Evolutionary conservation across 768 basidiomycete species (phyloP).

Genomic region (Auriculariales sp.): DNA sequence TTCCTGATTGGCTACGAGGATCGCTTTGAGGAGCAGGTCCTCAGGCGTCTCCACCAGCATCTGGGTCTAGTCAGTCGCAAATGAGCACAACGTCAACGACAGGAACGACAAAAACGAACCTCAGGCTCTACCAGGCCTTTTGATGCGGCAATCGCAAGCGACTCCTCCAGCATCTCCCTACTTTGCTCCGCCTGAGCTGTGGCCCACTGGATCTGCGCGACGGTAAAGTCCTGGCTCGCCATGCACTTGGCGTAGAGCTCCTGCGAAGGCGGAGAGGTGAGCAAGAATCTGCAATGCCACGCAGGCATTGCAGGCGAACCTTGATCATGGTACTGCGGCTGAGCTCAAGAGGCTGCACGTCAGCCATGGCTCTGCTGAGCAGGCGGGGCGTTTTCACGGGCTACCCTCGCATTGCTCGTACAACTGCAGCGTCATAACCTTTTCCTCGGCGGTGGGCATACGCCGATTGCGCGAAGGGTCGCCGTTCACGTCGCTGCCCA

Average conservation of each 20-base stretch:
- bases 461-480: too few species aligned
- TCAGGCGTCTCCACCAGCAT: neutral
- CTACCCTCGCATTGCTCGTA: slow-evolving; percentile 79
- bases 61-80: neutral
- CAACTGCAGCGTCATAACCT: slow-evolving; percentile 70
- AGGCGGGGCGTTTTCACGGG: slow-evolving; percentile 66
- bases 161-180: slow-evolving; percentile 15
- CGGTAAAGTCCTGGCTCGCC: slow-evolving; percentile 71
- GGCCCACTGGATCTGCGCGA: slow-evolving; percentile 85
- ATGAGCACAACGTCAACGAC: too few species aligned
- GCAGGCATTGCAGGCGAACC: too few species aligned
- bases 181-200: slow-evolving; percentile 66
- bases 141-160: neutral
- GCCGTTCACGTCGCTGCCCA: too few species aligned
- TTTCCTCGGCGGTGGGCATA: too few species aligned
- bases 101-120: too few species aligned
- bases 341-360: slow-evolving; percentile 57
- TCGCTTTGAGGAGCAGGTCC: neutral
- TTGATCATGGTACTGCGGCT: slow-evolving; percentile 46
- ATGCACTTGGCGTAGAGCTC: slow-evolving; percentile 74
- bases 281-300: neutral
- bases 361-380: slow-evolving; percentile 53
- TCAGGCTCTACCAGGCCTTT: too few species aligned
- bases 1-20: neutral
- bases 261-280: slow-evolving; percentile 22